Base-by-base conservation (phyloP, 2,329 filamentous ascomycete genomes). In the Beauveria sp. region DNA sequence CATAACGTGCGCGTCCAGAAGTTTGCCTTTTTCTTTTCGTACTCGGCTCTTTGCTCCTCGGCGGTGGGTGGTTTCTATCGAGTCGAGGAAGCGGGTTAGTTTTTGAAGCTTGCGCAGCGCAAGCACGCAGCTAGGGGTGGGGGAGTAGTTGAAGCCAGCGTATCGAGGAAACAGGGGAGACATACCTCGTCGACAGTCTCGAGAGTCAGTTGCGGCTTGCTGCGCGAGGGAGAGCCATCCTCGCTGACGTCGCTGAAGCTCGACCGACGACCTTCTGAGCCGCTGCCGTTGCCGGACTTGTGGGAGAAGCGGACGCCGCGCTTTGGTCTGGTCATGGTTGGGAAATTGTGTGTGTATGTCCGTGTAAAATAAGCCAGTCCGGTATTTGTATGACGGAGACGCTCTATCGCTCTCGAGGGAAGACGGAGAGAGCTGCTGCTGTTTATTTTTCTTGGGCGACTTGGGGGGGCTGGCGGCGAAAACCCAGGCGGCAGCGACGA, bases 21-120 rank as follows among this genome's bases (percentile, higher is more conserved):
- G 74, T 95, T 96, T 75, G 92, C 89, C 80, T 96, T 97, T 78
- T 99, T 99, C 85, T 98, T 98, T 73, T 98, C 92, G 75, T 96
- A 97, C 65, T 97, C 95, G 70, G 75, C 74, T 59, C 73, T 73
- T 64, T 77, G 73, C 64, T 79, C 75, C 51, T 77, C 74, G 62
- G 73, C 68, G 42, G 74, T 70, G 9, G 76, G 69, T 12, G 74
- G 70, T 67, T 80, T 81, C 79, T 83, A 64, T 46, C 9, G 5
- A 28, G 34, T 12, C 31, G n/a, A n/a, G 14, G 20, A 45, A 18
- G 28, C 18, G 24, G 9, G 38, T 46, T 43, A 38, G 28, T 24
- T 53, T 71, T 57, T 72, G 66, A 63, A 26, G 26, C 10, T 50
- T 24, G 34, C n/a, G 45, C 20, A 20, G 48, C 20, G 57, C 46